Conservation (phyloP, 2,329 filamentous ascomycete genomes). For the Moelleriella libera region DNA sequence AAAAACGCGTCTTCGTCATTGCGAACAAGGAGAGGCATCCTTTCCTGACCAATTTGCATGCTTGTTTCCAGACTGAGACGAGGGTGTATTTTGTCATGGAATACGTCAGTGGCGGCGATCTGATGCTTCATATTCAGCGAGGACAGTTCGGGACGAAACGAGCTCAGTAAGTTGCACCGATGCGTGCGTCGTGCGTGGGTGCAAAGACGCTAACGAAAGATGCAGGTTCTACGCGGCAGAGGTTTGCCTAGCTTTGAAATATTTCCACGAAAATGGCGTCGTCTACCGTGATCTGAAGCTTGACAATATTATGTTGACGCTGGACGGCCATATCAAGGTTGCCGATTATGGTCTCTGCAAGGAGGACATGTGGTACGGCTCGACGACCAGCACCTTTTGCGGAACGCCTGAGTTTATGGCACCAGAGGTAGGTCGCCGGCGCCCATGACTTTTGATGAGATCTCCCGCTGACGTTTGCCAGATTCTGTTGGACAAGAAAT, state of each 20-base stretch:
- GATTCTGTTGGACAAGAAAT: slow-evolving; percentile 97
- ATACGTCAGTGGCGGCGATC: slow-evolving; percentile 93
- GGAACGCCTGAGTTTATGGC: slow-evolving; percentile 99
- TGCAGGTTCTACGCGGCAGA: slow-evolving; percentile 87
- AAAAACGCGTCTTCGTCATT: slow-evolving; percentile 94
- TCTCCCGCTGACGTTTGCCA: slow-evolving; percentile 19
- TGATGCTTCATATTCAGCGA: slow-evolving; percentile 98
- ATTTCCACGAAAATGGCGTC: slow-evolving; percentile 98
- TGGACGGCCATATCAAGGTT: slow-evolving; percentile 98
- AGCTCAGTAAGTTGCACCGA: slow-evolving; percentile 57
- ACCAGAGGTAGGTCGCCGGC: slow-evolving; percentile 53
- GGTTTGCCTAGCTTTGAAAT: slow-evolving; percentile 92
- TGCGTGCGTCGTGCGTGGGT: no score
- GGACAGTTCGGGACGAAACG: slow-evolving; percentile 92
- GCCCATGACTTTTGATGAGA: not conserved
- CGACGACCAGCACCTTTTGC: slow-evolving; percentile 94
- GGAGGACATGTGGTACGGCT: slow-evolving; percentile 99
- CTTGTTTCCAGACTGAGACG: slow-evolving; percentile 98
- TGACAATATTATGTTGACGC: slow-evolving; percentile 78
- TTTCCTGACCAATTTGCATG: slow-evolving; percentile 87
- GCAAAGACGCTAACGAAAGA: no score
- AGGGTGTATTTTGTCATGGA: slow-evolving; percentile 99
- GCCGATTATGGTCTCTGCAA: slow-evolving; percentile 98
- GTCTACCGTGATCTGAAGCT: slow-evolving; percentile 97
- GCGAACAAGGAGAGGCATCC: slow-evolving; percentile 95